Evolutionary conservation across 2,329 filamentous ascomycete species (phyloP).

Genomic region (Sphaerulina populicola): DNA sequence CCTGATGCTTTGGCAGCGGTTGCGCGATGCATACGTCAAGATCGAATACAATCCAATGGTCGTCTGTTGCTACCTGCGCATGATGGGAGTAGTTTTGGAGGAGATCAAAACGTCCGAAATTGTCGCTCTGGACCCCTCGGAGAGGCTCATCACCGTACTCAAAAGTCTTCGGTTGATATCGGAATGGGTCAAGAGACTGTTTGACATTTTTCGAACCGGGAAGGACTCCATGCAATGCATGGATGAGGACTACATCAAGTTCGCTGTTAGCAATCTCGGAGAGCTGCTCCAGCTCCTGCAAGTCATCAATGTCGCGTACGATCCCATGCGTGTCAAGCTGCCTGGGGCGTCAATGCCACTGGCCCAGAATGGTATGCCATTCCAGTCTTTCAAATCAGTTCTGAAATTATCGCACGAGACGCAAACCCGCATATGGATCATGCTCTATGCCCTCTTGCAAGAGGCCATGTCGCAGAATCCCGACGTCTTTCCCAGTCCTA

Average conservation of each 20-base stretch:
- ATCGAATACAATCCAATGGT: constrained; percentile 84
- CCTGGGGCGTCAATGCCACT: constrained; percentile 52
- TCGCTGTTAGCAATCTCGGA: constrained; percentile 63
- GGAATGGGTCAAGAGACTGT: constrained; percentile 61
- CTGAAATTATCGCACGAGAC: constrained; percentile 62
- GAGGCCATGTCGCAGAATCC: constrained; percentile 62
- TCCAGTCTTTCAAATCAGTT: constrained; percentile 24
- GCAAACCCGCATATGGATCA: constrained; percentile 77
- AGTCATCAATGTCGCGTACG: constrained; percentile 71
- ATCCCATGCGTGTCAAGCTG: constrained; percentile 66
- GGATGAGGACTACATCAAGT: constrained; percentile 66
- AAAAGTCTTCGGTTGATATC: constrained; percentile 72
- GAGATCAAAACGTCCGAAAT: constrained; percentile 58
- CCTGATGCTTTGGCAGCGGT: constrained; percentile 78
- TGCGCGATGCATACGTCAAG: constrained; percentile 79
- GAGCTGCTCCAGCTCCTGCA: constrained; percentile 69
- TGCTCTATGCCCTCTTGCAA: constrained; percentile 73
- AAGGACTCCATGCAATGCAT: constrained; percentile 74
- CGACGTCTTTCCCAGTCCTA: constrained; percentile 55
- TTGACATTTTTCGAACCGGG: constrained; percentile 58
- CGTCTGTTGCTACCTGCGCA: constrained; percentile 75
- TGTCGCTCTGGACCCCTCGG: constrained; percentile 48
- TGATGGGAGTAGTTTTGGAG: constrained; percentile 70
- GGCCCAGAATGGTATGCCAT: constrained; percentile 41
- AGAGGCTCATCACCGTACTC: constrained; percentile 63